Evolutionary conservation across 768 basidiomycete species (phyloP).

Genomic region (Mrakia blollopis): DNA sequence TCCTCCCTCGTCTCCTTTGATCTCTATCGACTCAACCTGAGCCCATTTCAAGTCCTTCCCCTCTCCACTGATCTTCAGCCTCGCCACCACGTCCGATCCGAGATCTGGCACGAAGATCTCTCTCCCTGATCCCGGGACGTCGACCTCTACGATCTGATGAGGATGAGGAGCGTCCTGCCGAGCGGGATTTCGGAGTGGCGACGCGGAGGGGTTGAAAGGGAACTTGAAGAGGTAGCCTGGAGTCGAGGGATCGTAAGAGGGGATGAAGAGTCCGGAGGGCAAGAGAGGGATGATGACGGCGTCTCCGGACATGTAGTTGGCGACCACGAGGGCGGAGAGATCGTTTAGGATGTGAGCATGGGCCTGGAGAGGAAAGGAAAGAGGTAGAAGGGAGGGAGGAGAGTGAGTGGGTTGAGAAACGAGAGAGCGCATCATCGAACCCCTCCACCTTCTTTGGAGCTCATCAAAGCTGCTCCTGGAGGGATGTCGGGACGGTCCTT

Average conservation of each 20-base stretch:
- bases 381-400: neutral
- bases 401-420: neutral
- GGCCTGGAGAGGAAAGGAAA: neutral
- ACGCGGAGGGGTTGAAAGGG: constrained; percentile 14
- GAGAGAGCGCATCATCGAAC: neutral
- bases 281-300: constrained; percentile 25
- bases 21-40: constrained; percentile 6
- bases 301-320: constrained; percentile 20
- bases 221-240: constrained; percentile 11
- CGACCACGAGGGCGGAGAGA: constrained; percentile 4
- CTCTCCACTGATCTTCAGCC: constrained; percentile 12
- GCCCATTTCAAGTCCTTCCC: constrained; percentile 11
- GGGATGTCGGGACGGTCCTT: too few relatives aligned
- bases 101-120: constrained; percentile 32
- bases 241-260: neutral
- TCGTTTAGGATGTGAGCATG: neutral
- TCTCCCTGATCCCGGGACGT: neutral
- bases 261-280: constrained; percentile 20
- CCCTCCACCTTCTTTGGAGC: neutral
- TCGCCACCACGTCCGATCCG: constrained; percentile 20
- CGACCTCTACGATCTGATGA: constrained; percentile 30
- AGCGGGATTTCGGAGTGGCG: constrained; percentile 19
- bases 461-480: neutral
- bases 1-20: constrained; percentile 31
- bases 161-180: constrained; percentile 31